phyloP scores from a whole-genome alignment of 495 filamentous ascomycete genomes.

The Neurospora sp. region DNA sequence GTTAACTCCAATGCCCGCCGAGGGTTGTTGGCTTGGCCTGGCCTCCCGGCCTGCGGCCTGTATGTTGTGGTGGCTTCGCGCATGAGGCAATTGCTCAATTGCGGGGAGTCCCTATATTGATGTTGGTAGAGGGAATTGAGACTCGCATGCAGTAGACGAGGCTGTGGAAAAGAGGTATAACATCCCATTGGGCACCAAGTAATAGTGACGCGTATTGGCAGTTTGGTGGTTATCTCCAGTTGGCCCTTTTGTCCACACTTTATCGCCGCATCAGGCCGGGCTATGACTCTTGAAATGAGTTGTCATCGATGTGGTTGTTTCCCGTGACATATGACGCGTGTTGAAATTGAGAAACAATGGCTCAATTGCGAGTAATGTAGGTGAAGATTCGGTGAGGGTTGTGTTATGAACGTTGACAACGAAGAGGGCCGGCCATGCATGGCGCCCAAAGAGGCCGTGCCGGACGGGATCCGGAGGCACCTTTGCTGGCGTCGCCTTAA shows the following conservation, averaged over 20 bases:
- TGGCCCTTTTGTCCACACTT: not conserved
- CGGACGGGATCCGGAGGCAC: not conserved
- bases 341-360: not conserved
- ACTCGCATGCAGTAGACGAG: not conserved
- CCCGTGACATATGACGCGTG: not conserved
- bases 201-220: not conserved
- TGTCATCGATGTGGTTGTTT: not conserved
- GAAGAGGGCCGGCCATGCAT: not conserved
- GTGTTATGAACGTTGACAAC: not conserved
- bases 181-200: not conserved
- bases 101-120: conserved; percentile 4
- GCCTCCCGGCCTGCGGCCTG: not conserved
- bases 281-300: not conserved
- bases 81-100: conserved; percentile 18
- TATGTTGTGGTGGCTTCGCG: conserved; percentile 5
- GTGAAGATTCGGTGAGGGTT: not conserved
- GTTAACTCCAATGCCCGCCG: conserved; percentile 3
- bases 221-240: not conserved
- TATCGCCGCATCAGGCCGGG: not conserved
- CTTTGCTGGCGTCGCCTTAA: not conserved
- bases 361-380: not conserved
- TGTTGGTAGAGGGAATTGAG: not conserved
- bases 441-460: not conserved
- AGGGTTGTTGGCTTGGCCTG: conserved; percentile 5
- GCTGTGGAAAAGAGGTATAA: not conserved